phyloP scores from a whole-genome alignment of 768 basidiomycete genomes.

The Rhodotorula graminis region DNA sequence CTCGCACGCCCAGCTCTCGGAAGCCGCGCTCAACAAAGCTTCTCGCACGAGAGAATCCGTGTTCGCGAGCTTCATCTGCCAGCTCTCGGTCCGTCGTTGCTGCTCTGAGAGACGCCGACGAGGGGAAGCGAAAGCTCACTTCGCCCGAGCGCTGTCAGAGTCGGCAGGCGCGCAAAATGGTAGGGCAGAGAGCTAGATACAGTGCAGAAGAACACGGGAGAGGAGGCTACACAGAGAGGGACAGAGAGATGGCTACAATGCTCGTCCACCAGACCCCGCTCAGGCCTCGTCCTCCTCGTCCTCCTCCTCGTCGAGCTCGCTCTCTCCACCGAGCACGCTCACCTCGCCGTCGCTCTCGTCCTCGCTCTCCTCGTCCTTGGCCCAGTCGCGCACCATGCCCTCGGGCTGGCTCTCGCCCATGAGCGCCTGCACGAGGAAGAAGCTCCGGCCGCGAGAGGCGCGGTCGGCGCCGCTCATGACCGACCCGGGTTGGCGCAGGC shows the following conservation, averaged over 20 bases:
- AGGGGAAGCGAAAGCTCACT: too few species aligned
- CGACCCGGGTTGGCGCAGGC: not conserved
- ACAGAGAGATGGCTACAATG: not conserved
- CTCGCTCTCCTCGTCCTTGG: slow-evolving; percentile 38
- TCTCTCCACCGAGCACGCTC: slow-evolving; percentile 13
- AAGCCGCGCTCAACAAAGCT: too few species aligned
- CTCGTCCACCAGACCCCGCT: not conserved
- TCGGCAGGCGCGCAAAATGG: too few species aligned
- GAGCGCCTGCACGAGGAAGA: slow-evolving; percentile 32
- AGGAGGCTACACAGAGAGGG: not conserved
- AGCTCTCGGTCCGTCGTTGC: too few species aligned
- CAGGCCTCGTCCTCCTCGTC: not conserved
- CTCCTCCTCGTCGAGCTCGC: slow-evolving; percentile 31
- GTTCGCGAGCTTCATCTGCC: too few species aligned
- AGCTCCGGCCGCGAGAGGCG: slow-evolving; percentile 18
- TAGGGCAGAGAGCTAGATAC: too few species aligned
- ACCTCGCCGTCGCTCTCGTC: slow-evolving; percentile 38
- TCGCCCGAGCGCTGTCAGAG: too few species aligned
- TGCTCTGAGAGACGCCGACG: too few species aligned
- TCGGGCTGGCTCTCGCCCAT: slow-evolving; percentile 33
- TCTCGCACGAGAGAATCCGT: too few species aligned
- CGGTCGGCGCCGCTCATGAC: slow-evolving; percentile 21
- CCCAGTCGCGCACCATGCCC: slow-evolving; percentile 39
- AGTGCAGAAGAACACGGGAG: not conserved
- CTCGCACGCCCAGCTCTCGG: too few species aligned